Base-by-base conservation (phyloP, 2,329 filamentous ascomycete genomes). In the Fusarium circinatum region DNA sequence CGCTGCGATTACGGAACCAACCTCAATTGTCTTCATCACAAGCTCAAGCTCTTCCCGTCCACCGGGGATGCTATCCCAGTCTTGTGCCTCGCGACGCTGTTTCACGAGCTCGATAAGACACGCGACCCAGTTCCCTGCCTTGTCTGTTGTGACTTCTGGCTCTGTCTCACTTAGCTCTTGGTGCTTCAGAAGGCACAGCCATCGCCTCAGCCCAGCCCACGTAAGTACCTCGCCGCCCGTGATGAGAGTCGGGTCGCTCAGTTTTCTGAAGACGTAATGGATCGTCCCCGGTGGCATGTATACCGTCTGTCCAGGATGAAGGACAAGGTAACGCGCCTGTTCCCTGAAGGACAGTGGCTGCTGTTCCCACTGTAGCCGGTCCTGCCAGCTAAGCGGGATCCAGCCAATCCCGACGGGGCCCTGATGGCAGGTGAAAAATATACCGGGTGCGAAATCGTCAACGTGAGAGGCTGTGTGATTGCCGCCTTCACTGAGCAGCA, bases 121-220 rank as follows among this genome's bases (percentile, higher is more conserved):
- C 36, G 36, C 18, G 36, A 38, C 36, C 36, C 36, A 38, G 36
- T 38, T 38, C 36, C 36, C 18, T 5, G 10, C 20, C 38, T 5
- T 22, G 8, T 41, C 12, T 0, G 20, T 0, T 0, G 38, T 9
- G 20, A 22, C 38, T 41, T 41, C 38, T 13, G 20, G 38, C 12
- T 22, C 38, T 41, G 20, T 41, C 20, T 22, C 11, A 41, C 38
- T 41, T 12, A 41, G 38, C 38, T 41, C 20, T 22, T 41, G 20
- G 20, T 41, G 20, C 22, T 41, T 41, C 20, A 41, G 20, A 41
- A 41, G 20, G 12, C 20, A 41, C 20, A 41, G 20, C 38, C 20
- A 41, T 22, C 20, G 20, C 0, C 20, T 41, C 20, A 41, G 20
- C 1, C 38, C 20, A 22, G 38, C 20, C 38, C 20, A 41, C 2